Percentiles rank a stretch among this genome's conserved stretches.
phyloP scores from a whole-genome alignment of 2,329 filamentous ascomycete species.

The Fusarium sp. region DNA sequence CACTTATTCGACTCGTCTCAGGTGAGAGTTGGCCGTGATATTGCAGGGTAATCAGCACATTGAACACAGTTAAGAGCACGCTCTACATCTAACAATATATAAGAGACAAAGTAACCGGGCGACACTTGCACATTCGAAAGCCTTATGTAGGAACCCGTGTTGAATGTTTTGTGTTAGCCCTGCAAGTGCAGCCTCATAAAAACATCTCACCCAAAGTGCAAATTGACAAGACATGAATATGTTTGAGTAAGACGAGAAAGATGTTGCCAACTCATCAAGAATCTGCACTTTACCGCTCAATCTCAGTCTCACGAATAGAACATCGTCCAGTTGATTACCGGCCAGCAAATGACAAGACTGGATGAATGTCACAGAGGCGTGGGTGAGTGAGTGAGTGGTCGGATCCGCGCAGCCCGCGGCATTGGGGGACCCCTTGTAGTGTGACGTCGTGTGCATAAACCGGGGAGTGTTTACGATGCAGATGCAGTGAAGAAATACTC shows the following conservation, averaged over 20 bases:
- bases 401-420: slow-evolving; percentile 24
- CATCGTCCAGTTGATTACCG: neutral
- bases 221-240: neutral
- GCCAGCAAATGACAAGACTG: slow-evolving; percentile 8
- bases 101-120: neutral
- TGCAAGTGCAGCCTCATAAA: neutral
- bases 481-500: neutral
- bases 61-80: neutral
- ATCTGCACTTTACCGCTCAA: slow-evolving; percentile 14
- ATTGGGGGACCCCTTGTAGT: slow-evolving; percentile 1
- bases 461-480: neutral
- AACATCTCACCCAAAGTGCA: neutral
- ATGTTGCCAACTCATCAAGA: neutral
- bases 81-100: neutral
- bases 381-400: neutral
- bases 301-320: neutral
- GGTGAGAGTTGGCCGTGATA: neutral
- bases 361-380: neutral
- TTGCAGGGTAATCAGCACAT: neutral
- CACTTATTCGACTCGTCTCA: neutral
- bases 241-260: neutral
- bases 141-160: slow-evolving; percentile 8
- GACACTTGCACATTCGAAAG: neutral
- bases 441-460: slow-evolving; percentile 1
- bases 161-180: neutral